Evolutionary conservation across 257 asterid species (phyloP).

Genomic region (Solanum sejunctum): DNA sequence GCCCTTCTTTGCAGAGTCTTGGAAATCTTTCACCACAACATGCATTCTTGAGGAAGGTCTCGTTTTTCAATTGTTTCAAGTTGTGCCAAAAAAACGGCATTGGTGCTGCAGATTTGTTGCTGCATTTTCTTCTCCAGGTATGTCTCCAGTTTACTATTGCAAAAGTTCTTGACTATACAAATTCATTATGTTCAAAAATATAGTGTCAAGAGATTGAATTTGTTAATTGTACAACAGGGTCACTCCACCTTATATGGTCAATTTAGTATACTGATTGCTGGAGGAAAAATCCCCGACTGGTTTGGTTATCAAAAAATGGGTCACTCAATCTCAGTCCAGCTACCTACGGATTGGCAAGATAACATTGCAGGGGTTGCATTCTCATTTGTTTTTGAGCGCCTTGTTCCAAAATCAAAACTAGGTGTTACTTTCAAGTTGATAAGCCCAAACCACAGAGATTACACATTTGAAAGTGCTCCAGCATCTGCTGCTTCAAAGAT

Average conservation of each 20-base stretch:
- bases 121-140: slow-evolving; percentile 1
- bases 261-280: neutral
- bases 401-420: neutral
- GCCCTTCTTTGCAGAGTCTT: neutral
- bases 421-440: slow-evolving; percentile 4
- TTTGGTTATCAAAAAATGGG: slow-evolving; percentile 1
- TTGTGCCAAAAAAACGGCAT: neutral
- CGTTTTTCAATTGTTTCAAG: neutral
- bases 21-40: slow-evolving; percentile 1
- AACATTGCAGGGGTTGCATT: neutral
- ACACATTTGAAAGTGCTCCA: neutral
- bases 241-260: neutral
- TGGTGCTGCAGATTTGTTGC: neutral
- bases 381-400: neutral
- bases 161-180: neutral
- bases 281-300: slow-evolving; percentile 1
- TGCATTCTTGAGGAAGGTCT: slow-evolving; percentile 3
- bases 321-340: neutral
- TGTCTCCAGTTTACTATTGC: neutral
- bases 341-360: neutral
- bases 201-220: neutral
- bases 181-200: neutral
- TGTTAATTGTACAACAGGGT: neutral
- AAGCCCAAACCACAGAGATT: neutral
- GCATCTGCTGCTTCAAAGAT: neutral